Evolutionary conservation across 495 filamentous ascomycete species (phyloP).

Genomic region (Penicillium cosmopolitanum): DNA sequence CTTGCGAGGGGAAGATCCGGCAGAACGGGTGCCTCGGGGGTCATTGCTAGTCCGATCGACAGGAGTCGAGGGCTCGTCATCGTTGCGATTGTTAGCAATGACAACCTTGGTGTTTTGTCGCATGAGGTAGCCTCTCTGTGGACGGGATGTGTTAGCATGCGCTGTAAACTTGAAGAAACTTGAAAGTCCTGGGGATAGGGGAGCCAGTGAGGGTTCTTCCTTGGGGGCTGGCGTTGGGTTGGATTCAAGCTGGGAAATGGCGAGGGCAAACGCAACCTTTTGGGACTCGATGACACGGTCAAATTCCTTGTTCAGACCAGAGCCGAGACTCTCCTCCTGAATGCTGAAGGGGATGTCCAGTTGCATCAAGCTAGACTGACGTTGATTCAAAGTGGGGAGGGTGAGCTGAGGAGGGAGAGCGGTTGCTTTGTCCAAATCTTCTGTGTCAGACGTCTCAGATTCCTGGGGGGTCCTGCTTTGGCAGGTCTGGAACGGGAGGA

Average conservation of each 20-base stretch:
- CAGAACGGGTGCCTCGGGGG: slow-evolving; percentile 61
- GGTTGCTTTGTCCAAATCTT: slow-evolving; percentile 33
- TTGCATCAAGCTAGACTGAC: slow-evolving; percentile 57
- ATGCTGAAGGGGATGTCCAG: slow-evolving; percentile 70
- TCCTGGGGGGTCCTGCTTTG: slow-evolving; percentile 40
- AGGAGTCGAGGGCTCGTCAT: slow-evolving; percentile 45
- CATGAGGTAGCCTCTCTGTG: slow-evolving; percentile 98
- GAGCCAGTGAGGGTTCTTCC: slow-evolving; percentile 13
- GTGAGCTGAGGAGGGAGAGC: slow-evolving; percentile 22
- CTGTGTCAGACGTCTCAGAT: slow-evolving; percentile 26
- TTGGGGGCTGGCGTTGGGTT: slow-evolving; percentile 14
- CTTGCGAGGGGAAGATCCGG: slow-evolving; percentile 75
- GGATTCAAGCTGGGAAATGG: slow-evolving; percentile 44
- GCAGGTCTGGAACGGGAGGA: slow-evolving; percentile 59
- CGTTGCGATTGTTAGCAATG: slow-evolving; percentile 74
- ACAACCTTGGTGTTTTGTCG: slow-evolving; percentile 97
- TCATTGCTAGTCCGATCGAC: slow-evolving; percentile 56
- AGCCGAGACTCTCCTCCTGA: slow-evolving; percentile 62
- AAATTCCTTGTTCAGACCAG: slow-evolving; percentile 89
- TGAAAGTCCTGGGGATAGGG: slow-evolving; percentile 4
- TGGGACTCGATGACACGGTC: slow-evolving; percentile 93
- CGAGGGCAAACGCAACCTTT: slow-evolving; percentile 80
- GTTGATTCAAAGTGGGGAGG: slow-evolving; percentile 35
- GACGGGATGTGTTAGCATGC: slow-evolving; percentile 59
- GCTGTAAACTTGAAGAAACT: slow-evolving; percentile 6